Conservation (phyloP, 2,329 filamentous ascomycete species). For the Neonectria coccinea region DNA sequence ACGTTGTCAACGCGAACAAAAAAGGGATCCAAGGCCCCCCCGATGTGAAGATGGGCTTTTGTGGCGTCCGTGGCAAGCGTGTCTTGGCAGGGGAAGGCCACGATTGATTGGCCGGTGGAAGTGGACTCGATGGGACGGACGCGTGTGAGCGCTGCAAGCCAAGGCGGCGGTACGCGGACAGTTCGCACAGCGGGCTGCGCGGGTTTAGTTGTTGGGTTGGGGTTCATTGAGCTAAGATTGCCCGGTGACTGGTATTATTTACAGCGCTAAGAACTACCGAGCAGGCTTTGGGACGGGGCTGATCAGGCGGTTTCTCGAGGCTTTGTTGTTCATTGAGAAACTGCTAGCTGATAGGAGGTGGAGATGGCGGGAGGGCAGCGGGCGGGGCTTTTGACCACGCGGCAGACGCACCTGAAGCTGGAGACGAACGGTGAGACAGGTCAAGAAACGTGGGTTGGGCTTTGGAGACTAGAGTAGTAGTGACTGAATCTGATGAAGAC, state of each 20-base stretch:
- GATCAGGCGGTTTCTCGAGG: background rate
- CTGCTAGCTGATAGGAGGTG: background rate
- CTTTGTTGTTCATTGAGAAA: background rate
- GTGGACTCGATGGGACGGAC: background rate
- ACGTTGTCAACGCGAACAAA: slow-evolving; percentile 5
- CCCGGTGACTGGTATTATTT: no score
- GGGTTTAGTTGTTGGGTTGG: background rate
- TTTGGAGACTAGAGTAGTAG: background rate
- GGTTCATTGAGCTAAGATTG: no score
- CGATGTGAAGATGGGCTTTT: slow-evolving; percentile 18
- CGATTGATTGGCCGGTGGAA: slow-evolving; percentile 26
- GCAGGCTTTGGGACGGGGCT: background rate
- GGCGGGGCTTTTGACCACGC: slow-evolving; percentile 5
- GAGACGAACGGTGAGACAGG: slow-evolving; percentile 29
- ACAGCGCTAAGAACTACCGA: background rate
- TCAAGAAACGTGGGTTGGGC: slow-evolving; percentile 27
- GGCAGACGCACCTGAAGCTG: slow-evolving; percentile 37
- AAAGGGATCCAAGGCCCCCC: slow-evolving; percentile 2
- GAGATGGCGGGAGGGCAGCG: background rate
- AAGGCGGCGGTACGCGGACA: background rate
- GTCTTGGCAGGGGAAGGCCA: slow-evolving; percentile 40
- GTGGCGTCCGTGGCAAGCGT: slow-evolving; percentile 32
- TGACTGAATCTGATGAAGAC: background rate
- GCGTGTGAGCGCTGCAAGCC: no score
- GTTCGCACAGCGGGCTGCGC: background rate